Base-by-base conservation (phyloP, 305 asterid species). In the Caryopteris hybrid region DNA sequence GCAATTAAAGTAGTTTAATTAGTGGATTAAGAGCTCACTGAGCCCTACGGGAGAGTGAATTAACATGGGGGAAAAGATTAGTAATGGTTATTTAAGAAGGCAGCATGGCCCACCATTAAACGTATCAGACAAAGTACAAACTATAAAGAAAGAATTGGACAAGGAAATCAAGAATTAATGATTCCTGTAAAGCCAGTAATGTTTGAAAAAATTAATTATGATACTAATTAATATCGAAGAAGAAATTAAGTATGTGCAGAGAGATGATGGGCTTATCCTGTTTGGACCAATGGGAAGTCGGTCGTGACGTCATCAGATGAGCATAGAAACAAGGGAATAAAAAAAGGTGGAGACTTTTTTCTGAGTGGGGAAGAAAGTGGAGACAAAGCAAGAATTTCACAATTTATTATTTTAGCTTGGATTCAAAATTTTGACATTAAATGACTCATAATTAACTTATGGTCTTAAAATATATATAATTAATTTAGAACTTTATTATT, bases 301-400 rank as follows among this genome's bases (percentile, higher is more conserved):
- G 53, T 25, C 29, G 23, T 79, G 76, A 74, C 76, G 64, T 77
- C 74, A 65, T 11, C 31, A 25, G 31, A 39, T 42, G 68, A 69
- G 68, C 66, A 61, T 36, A 39, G 64, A 68, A 58, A 53, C 23
- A 31, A 41, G 8, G 36, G 17, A 36, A 56, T n/a, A 42, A 29
- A 56, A 64, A 34, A 68, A 59, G 66, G 59, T 42, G 43, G 66
- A 16, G 34, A 43, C 46, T 29, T 54, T 50, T 63, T 68, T 74
- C 72, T 29, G 5, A 79, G 87, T 75, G 85, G 83, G 72, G 54
- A 16, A 55, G 76, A 74, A 72, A 75, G 85, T 79, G 81, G 87
- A 69, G 76, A 77, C 70, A 77, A 36, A 69, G 71, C 71, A 60
- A 73, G 55, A 69, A 64, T 56, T 57, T 47, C 48, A 43, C 17